phyloP scores from a whole-genome alignment of 2,329 filamentous ascomycete genomes.

The Exophiala spinifera region DNA sequence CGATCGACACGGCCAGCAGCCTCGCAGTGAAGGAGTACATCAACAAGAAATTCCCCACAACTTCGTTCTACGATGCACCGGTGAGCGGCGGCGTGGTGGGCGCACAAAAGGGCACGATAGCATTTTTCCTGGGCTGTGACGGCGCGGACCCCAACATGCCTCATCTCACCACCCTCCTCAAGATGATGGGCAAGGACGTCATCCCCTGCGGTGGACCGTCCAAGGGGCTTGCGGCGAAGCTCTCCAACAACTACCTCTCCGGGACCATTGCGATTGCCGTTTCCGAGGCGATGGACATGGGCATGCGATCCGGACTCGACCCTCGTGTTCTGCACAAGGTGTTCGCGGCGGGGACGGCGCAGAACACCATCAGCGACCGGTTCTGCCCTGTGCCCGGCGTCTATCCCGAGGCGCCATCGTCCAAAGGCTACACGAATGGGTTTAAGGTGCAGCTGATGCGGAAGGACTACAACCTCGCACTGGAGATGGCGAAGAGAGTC shows the following conservation, averaged over 20 bases:
- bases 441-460: conserved; percentile 61
- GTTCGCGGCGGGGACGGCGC: conserved; percentile 51
- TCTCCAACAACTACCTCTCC: conserved; percentile 61
- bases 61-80: conserved; percentile 53
- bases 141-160: conserved; percentile 45
- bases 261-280: conserved; percentile 58
- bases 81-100: conserved; percentile 54
- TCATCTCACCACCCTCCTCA: conserved; percentile 44
- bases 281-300: conserved; percentile 59
- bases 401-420: conserved; percentile 47
- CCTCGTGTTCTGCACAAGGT: conserved; percentile 52
- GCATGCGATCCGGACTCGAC: conserved; percentile 57
- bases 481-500: conserved; percentile 54
- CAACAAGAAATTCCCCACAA: conserved; percentile 25
- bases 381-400: conserved; percentile 54
- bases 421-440: conserved; percentile 51
- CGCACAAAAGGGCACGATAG: conserved; percentile 50
- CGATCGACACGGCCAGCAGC: conserved; percentile 52
- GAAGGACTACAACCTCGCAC: conserved; percentile 57
- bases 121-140: conserved; percentile 55
- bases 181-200: conserved; percentile 54
- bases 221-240: conserved; percentile 57
- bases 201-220: conserved; percentile 54
- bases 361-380: conserved; percentile 51
- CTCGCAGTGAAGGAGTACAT: conserved; percentile 24